A percentile compares a stretch with the other conserved stretches of the same genome.
These are phyloP conservation scores for Fusarium sp. DNA, from an alignment of 2,329 filamentous ascomycete genomes.

Conservation along the genomic window DNA sequence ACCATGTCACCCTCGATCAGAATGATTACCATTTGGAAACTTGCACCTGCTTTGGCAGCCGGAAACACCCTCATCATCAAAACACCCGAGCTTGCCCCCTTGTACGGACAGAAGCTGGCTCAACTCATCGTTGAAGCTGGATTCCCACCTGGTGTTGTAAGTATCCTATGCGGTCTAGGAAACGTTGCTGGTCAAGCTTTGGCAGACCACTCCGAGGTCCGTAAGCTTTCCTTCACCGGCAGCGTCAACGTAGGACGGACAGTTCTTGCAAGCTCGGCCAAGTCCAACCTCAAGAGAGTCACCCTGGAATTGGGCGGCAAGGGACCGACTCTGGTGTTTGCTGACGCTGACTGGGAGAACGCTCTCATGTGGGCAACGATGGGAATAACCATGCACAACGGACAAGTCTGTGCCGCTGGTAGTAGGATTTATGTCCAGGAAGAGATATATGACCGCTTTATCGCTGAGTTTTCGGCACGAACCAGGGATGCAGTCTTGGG, in stretches of 20 bases:
- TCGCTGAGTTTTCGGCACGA: slow-evolving; percentile 12
- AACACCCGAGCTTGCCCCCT: slow-evolving; percentile 70
- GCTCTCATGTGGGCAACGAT: slow-evolving; percentile 62
- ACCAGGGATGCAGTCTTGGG: slow-evolving; percentile 32
- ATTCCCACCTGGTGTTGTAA: slow-evolving; percentile 79
- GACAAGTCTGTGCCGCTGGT: slow-evolving; percentile 70
- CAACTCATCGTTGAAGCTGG: slow-evolving; percentile 75
- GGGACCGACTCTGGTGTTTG: slow-evolving; percentile 67
- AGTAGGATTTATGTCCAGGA: slow-evolving; percentile 70
- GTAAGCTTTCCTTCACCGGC: slow-evolving; percentile 81
- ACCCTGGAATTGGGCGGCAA: slow-evolving; percentile 80
- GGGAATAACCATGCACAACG: slow-evolving; percentile 63
- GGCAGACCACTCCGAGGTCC: slow-evolving; percentile 70
- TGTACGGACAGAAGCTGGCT: slow-evolving; percentile 70
- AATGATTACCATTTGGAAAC: slow-evolving; percentile 57
- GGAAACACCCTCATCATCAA: slow-evolving; percentile 72
- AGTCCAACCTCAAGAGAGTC: slow-evolving; percentile 80
- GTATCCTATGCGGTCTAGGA: slow-evolving; percentile 76
- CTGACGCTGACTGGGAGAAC: slow-evolving; percentile 69
- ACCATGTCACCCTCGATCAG: background rate
- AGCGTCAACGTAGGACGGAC: slow-evolving; percentile 71
- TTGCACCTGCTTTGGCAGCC: slow-evolving; percentile 72
- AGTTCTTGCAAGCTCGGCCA: slow-evolving; percentile 79
- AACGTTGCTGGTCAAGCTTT: slow-evolving; percentile 73
- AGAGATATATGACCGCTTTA: slow-evolving; percentile 57